Conservation (phyloP, 768 basidiomycete species). For the Cyclocybe aegerita region DNA sequence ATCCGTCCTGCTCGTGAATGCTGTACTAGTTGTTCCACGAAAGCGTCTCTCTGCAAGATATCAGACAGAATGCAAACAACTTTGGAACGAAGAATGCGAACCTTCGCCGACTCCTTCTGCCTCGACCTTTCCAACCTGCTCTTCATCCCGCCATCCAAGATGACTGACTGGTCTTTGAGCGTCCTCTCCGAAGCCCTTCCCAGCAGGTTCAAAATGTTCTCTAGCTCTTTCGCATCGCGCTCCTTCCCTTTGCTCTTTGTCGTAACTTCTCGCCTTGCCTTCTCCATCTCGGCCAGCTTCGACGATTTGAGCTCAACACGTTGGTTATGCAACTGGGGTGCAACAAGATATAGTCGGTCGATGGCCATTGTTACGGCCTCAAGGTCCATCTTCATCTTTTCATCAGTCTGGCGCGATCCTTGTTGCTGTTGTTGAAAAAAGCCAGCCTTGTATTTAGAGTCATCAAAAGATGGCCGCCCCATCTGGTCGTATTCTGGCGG, state of each 20-base stretch:
- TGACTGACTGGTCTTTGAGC: conserved; percentile 67
- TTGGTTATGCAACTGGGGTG: conserved; percentile 90
- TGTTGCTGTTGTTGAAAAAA: conserved; percentile 23
- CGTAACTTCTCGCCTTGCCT: conserved; percentile 49
- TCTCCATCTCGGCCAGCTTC: conserved; percentile 73
- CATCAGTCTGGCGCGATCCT: conserved; percentile 39
- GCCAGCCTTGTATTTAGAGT: conserved; percentile 27
- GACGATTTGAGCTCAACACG: conserved; percentile 83
- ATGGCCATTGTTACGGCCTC: conserved; percentile 87
- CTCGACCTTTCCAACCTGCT: conserved; percentile 53
- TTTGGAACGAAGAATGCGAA: conserved; percentile 24
- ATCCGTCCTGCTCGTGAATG: conserved; percentile 76
- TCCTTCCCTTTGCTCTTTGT: conserved; percentile 40
- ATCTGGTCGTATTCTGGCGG: conserved; percentile 58
- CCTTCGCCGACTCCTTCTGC: conserved; percentile 64
- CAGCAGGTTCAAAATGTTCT: conserved; percentile 69
- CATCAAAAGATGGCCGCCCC: conserved; percentile 36
- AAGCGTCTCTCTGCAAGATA: conserved; percentile 58
- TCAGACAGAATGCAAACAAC: neutral
- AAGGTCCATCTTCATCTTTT: conserved; percentile 85
- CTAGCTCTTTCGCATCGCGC: conserved; percentile 55
- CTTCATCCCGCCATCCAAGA: conserved; percentile 61
- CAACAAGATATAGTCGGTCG: conserved; percentile 80
- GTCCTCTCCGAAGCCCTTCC: conserved; percentile 70
- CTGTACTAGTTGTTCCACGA: conserved; percentile 70